Base-by-base conservation (phyloP, 2,329 filamentous ascomycete species). In the Apiospora pterosperma region DNA sequence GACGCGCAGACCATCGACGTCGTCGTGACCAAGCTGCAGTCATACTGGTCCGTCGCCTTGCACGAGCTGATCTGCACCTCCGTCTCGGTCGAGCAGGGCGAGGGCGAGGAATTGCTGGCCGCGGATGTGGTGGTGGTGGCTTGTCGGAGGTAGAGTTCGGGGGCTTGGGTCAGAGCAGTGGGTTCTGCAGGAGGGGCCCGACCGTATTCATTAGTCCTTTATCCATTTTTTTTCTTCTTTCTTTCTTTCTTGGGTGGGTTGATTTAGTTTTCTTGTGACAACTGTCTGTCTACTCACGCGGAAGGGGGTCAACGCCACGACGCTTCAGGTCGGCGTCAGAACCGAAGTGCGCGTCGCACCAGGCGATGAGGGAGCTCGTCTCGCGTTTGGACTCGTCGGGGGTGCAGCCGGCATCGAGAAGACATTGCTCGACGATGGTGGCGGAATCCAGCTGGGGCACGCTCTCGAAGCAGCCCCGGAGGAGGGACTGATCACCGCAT, bases 401-500 rank as follows among this genome's bases (percentile, higher is more conserved):
- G 4, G 74, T 76, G 73, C 79, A 81, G 59, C 76, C 77, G 61
- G 75, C 77, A 39, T 73, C 68, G 31, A 69, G 61, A 66, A 79
- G 78, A 67, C 79, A 80, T 14, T 67, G 66, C 68, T 80, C 75
- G 64, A 86, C 66, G 59, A 79, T 75, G 21, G 66, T 62, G 16
- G 72, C 61, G 59, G 72, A 69, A 64, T 76, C 68, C 67, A 72
- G 67, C 62, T 69, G 61, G 16, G 76, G 66, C 36, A 78, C 74
- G 38, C 71, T 67, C 11, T 70, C 66, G 61, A 86, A 75, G 73
- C 84, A 86, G 69, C 75, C 65, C 62, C 74, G 71, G 67, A 85
- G 76, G 42, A 78, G 75, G 64, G 73, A 75, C 64, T 72, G 71
- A 69, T 82, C 72, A 59, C 81, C 82, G 72, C 84, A 85, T 62